Evolutionary conservation across 129 eudicot genomes (phyloP).

Genomic region (Flaveria sonorensis): DNA sequence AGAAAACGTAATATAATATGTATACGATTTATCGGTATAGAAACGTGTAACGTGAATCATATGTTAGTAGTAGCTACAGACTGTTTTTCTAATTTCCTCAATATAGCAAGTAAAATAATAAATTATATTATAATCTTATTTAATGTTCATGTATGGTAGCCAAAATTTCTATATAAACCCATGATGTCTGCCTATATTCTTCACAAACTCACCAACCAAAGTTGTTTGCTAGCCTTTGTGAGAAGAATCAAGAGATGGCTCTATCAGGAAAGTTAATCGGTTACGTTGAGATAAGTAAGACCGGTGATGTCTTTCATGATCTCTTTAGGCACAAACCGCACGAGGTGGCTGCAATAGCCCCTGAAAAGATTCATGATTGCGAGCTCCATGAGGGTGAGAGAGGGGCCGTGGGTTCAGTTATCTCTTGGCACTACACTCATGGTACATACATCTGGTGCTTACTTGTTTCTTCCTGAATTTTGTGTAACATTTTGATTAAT

Average conservation of each 20-base stretch:
- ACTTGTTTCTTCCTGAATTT: neutral
- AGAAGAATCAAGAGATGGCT: conserved; percentile 15
- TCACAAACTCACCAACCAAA: neutral
- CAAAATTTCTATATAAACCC: conserved; percentile 10
- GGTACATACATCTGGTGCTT: neutral
- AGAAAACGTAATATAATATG: too few relatives aligned
- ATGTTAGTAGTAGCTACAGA: too few relatives aligned
- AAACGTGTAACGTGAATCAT: too few relatives aligned
- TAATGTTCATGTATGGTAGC: neutral
- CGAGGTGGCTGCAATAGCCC: conserved; percentile 13
- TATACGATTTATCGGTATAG: too few relatives aligned
- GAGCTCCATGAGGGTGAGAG: conserved; percentile 34
- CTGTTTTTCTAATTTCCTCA: too few relatives aligned
- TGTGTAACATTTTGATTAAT: neutral
- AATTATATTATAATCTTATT: neutral
- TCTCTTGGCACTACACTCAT: conserved; percentile 28
- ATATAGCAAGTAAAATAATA: too few relatives aligned
- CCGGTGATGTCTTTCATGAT: conserved; percentile 38
- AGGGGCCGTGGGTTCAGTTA: conserved; percentile 33
- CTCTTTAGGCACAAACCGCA: conserved; percentile 40
- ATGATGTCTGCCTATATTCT: neutral
- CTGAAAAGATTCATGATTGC: conserved; percentile 39
- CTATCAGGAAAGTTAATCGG: conserved; percentile 30
- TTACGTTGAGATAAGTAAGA: conserved; percentile 26
- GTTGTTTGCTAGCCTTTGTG: neutral